Evolutionary conservation across 768 basidiomycete genomes (phyloP).

Genomic region (Pleurotus ostreatus): DNA sequence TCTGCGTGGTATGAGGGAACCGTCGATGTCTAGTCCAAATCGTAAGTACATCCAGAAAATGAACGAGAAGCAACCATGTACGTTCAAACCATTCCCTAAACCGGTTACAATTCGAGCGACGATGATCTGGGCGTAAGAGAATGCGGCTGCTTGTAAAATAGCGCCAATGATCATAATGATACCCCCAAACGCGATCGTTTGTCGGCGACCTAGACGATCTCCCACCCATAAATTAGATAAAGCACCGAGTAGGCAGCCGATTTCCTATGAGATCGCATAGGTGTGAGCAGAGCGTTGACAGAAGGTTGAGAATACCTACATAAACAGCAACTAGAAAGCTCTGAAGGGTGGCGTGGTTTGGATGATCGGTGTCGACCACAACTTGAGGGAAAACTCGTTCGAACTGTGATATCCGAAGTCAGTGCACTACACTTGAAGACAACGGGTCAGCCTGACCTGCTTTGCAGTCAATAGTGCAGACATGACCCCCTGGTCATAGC

Average conservation of each 20-base stretch:
- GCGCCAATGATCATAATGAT: constrained; percentile 51
- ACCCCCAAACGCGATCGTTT: constrained; percentile 45
- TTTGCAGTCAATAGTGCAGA: constrained; percentile 56
- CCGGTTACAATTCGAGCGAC: constrained; percentile 44
- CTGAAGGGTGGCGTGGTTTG: constrained; percentile 51
- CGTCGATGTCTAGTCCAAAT: constrained; percentile 41
- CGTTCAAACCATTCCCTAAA: constrained; percentile 12
- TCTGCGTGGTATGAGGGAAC: constrained; percentile 53
- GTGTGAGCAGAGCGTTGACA: neutral
- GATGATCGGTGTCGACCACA: constrained; percentile 30
- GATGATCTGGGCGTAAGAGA: constrained; percentile 44
- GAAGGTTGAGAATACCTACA: constrained; percentile 24
- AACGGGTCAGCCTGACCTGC: constrained; percentile 27
- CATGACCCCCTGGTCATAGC: constrained; percentile 73
- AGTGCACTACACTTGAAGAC: too few species aligned
- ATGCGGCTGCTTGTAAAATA: constrained; percentile 43
- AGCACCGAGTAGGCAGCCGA: constrained; percentile 63
- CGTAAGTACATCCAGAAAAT: constrained; percentile 10
- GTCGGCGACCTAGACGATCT: constrained; percentile 40
- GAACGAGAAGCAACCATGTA: neutral
- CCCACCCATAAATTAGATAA: constrained; percentile 58
- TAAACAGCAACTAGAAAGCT: constrained; percentile 60
- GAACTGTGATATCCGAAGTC: constrained; percentile 30
- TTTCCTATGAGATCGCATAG: constrained; percentile 35
- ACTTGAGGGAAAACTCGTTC: constrained; percentile 56